Base-by-base conservation (phyloP, 2,329 filamentous ascomycete species). In the Penicillium sp. region DNA sequence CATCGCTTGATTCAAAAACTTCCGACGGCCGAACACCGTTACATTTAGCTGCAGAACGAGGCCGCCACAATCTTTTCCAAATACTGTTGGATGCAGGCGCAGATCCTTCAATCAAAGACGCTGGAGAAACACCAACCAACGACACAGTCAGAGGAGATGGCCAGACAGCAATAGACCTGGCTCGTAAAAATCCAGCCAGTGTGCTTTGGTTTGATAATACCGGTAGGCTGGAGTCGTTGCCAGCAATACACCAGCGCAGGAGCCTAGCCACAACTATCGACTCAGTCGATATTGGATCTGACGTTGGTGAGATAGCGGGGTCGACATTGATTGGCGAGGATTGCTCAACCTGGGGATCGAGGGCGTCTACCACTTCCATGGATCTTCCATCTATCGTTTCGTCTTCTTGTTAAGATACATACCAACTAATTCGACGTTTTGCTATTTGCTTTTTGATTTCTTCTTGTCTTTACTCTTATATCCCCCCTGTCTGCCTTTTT, bases 21-120 rank as follows among this genome's bases (percentile, higher is more conserved):
- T 52, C 38, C 0, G 65, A 71, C 1, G 68, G 68, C 0, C 67
- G 66, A 19, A 67, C 68, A 3, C 38, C 69, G 2, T 58, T 71
- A 4, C 68, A 70, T 21, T 55, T 71, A 0, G 68, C 69, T 2
- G 69, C 65, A 6, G 69, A 71, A 23, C 64, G 68, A 4, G 69
- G 69, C 0, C 66, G 66, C 10, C 62, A 71, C 5, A 5, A 57
- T 7, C 54, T 72, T 10, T 71, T 71, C 42, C 59, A 57, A 3
- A 49, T 65, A 1, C 21, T 73, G 0, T 49, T 71, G 0, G 64
- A 65, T 21, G 62, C 68, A 0, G 69, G 71, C 1, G 69, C 70
- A 0, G 71, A 73, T 54, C 7, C 50, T 2, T 57, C 59, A 15
- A 48, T 69, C 1, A 54, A 69, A 33, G 35, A 45, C n/a, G 0